These are phyloP conservation scores for Fusarium armeniacum DNA, from an alignment of 2,329 filamentous ascomycete species.

Conservation along the genomic window DNA sequence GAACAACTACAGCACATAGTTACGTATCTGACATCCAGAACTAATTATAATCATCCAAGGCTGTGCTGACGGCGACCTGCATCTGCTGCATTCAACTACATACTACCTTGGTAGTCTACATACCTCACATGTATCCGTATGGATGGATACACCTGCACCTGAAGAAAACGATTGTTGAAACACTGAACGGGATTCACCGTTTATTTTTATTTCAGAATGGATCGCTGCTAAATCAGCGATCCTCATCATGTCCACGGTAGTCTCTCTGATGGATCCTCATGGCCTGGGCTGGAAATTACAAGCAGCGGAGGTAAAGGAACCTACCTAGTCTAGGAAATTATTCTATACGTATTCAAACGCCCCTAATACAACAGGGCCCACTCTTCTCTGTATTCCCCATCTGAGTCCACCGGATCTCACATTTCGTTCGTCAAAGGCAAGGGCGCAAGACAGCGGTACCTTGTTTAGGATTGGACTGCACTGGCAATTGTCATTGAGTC, in stretches of 20 bases:
- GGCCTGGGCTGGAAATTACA: conserved; percentile 44
- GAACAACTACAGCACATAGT: background rate
- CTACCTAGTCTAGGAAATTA: conserved; percentile 28
- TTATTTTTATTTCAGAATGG: conserved; percentile 41
- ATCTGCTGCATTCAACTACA: conserved; percentile 14
- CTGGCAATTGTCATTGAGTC: conserved; percentile 23
- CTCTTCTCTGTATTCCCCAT: conserved; percentile 30
- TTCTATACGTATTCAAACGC: conserved; percentile 37
- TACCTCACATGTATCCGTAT: background rate
- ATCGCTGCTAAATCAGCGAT: conserved; percentile 21
- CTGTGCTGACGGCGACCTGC: conserved; percentile 42
- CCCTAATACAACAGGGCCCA: conserved; percentile 43
- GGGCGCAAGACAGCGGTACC: conserved; percentile 27
- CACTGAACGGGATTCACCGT: conserved; percentile 33
- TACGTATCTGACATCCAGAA: conserved; percentile 2
- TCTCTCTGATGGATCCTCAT: conserved; percentile 34
- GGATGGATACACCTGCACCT: conserved; percentile 14
- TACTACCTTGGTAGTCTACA: background rate
- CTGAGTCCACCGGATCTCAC: conserved; percentile 32
- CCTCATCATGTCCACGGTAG: conserved; percentile 7
- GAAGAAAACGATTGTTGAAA: conserved; percentile 38
- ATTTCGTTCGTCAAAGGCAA: conserved; percentile 35
- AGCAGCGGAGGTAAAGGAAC: conserved; percentile 12
- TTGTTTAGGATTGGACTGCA: conserved; percentile 19
- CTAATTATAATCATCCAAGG: conserved; percentile 32